Evolutionary conservation across 257 asterid genomes (phyloP), one percentile per base, ranked within the genome.

Genomic region (Echites panduratus): DNA sequence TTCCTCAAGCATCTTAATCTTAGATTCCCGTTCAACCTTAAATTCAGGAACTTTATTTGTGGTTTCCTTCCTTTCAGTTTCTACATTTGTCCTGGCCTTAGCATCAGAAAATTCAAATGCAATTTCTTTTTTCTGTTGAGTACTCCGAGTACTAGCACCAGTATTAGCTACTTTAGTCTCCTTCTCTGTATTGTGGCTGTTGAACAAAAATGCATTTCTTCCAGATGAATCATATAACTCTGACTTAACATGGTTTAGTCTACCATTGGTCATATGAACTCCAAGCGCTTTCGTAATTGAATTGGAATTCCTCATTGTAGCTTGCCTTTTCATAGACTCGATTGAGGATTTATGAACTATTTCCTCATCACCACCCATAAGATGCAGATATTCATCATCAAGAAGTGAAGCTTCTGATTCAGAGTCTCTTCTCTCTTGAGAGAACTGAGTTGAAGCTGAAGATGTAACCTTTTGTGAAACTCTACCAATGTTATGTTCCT

Each of bases 1-100:
- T 57, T 87, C 95, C 83, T 95, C 95, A 10, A 95, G 94, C 86
- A 81, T 83, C 83, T 88, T 85, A 10, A 79, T 75, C 79, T 85
- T 84, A 27, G 76, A 44, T 77, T 84, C 82, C 86, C 85, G 84
- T 74, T 87, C 95, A 58, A 74, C 81, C 76, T 78, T 76, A 64
- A 72, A 66, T 17, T 79, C 84, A 70, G 80, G 77, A 77, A 61
- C 62, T 71, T 83, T 84, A 75, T 45, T 63, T 71, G 50, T 73
- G n/a, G 73, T 71, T 68, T 79, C 87, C 63, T 84, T 82, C 69
- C 68, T 63, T 71, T 84, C 85, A 14, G 22, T 29, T 48, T 32
- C 45, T 24, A 75, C 49, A 35, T 54, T 35, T 45, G 43, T 74
- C 61, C 78, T 74, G 48, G 32, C 82, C 75, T 78, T 77, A 45